phyloP scores from a whole-genome alignment of 805 yeast species.

The Metschnikowia koreensis region DNA sequence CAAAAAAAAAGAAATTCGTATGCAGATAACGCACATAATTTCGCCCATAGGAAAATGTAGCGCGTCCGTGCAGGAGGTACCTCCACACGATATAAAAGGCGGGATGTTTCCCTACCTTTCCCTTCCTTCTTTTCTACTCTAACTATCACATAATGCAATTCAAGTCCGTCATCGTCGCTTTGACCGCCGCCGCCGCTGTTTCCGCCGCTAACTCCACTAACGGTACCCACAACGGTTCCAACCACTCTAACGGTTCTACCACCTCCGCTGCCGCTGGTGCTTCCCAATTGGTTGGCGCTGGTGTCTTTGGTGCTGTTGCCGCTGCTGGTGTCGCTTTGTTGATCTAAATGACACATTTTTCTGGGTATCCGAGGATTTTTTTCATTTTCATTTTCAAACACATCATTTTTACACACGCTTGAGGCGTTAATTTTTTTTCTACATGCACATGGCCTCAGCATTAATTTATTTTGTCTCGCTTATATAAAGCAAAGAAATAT shows the following conservation, averaged over 20 bases:
- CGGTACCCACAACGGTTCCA: slow-evolving; percentile 17
- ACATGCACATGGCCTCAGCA: slow-evolving; percentile 6
- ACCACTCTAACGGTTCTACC: slow-evolving; percentile 20
- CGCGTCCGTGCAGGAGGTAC: slow-evolving; percentile 10
- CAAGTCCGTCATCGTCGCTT: slow-evolving; percentile 35
- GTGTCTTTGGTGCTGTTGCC: slow-evolving; percentile 28
- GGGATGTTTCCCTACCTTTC: background rate
- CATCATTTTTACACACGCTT: slow-evolving; percentile 9
- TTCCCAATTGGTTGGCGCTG: slow-evolving; percentile 34
- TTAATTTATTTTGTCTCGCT: slow-evolving; percentile 7
- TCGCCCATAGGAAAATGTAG: slow-evolving; percentile 1
- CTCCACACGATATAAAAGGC: slow-evolving; percentile 10
- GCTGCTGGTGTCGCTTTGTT: slow-evolving; percentile 40
- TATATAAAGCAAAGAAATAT: slow-evolving; percentile 6
- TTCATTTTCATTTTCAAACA: slow-evolving; percentile 8
- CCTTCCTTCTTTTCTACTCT: background rate
- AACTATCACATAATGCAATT: slow-evolving; percentile 34
- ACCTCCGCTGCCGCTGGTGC: slow-evolving; percentile 31
- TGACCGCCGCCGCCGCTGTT: slow-evolving; percentile 38
- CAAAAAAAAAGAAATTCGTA: slow-evolving; percentile 2
- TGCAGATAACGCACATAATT: slow-evolving; percentile 9
- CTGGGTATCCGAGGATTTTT: slow-evolving; percentile 1
- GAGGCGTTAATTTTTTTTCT: slow-evolving; percentile 12
- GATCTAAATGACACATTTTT: slow-evolving; percentile 24
- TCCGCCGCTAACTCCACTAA: slow-evolving; percentile 30